These are phyloP conservation scores for Corynespora cassiicola DNA, from an alignment of 2,329 filamentous ascomycete genomes.

Conservation along the genomic window DNA sequence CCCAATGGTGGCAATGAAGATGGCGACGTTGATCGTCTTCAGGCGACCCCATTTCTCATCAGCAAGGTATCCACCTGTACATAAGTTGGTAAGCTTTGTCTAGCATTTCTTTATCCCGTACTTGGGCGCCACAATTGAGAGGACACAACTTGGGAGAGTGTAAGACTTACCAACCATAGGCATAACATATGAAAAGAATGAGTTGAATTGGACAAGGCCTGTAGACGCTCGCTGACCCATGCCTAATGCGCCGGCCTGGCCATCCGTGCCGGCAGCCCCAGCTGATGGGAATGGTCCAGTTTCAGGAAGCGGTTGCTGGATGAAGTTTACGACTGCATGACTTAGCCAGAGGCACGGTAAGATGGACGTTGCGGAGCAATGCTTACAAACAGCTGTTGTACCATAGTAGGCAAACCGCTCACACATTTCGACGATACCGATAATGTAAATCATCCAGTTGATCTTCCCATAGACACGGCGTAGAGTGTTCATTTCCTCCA, in stretches of 20 bases:
- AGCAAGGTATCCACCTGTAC: constrained; percentile 61
- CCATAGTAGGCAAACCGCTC: constrained; percentile 41
- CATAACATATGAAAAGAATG: constrained; percentile 30
- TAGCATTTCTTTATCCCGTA: too few species aligned
- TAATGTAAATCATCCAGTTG: constrained; percentile 35
- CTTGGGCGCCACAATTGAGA: too few species aligned
- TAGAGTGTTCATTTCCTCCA: constrained; percentile 34
- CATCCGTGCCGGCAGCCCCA: constrained; percentile 46
- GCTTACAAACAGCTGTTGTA: constrained; percentile 33
- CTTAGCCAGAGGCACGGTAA: constrained; percentile 4
- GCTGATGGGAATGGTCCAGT: constrained; percentile 55
- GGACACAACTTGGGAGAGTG: constrained; percentile 44
- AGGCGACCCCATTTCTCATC: constrained; percentile 67
- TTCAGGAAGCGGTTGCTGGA: constrained; percentile 54
- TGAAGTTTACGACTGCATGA: constrained; percentile 35
- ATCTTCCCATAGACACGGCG: constrained; percentile 40
- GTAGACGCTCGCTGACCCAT: constrained; percentile 35
- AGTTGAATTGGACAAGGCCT: constrained; percentile 28
- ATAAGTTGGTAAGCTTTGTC: too few species aligned
- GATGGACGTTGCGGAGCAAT: neutral
- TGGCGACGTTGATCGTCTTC: constrained; percentile 63
- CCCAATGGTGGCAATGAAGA: constrained; percentile 63
- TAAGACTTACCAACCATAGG: constrained; percentile 45
- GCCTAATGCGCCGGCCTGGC: constrained; percentile 34
- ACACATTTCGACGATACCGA: constrained; percentile 37